Base-by-base conservation (phyloP, 768 basidiomycete species). In the Hypholoma sublateritium region DNA sequence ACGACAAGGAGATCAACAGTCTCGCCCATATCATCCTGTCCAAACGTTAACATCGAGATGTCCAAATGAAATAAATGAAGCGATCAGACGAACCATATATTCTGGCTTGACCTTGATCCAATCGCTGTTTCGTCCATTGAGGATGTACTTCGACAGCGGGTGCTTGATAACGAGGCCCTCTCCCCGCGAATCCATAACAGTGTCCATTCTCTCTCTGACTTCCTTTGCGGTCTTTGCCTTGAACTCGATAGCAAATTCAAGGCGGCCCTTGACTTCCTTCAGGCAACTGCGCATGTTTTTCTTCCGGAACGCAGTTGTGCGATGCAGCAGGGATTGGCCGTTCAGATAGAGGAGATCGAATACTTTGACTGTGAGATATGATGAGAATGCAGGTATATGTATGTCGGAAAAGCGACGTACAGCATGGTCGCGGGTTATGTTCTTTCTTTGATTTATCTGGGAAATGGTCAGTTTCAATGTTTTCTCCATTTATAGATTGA, bases 61-160 rank as follows among this genome's bases (percentile, higher is more conserved):
- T 3, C 13, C 3, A 9, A 39, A 17, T 2, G 24, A 25, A 41
- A 9, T 9, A 11, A 8, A 14, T 6, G 8, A 55, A 21, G n/a
- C n/a, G n/a, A n/a, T n/a, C n/a, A n/a, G n/a, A 67, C 74, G 50
- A 61, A 90, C 91, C 86, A 91, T 90, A 61, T 92, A 94, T 69
- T 93, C 91, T 1, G 90, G 90, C 65, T 93, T 92, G 21, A 94
- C 88, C 85, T 99, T 99, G 65, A 96, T 85, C 96, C 97, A 99
- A 64, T 92, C 89, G 69, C 86, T 83, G 63, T 90, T 93, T 57
- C 97, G 79, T 1, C 91, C 93, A 63, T 95, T 95, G 42, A 97
- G 74, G 12, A 85, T 78, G 70, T 99, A 99, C 59, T 86, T 80
- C 0, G 89, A 84, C 21, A 82, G 73, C 0, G 88, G 87, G 62